phyloP scores from a whole-genome alignment of 441 rosid species.

The Corymbia calophylla region DNA sequence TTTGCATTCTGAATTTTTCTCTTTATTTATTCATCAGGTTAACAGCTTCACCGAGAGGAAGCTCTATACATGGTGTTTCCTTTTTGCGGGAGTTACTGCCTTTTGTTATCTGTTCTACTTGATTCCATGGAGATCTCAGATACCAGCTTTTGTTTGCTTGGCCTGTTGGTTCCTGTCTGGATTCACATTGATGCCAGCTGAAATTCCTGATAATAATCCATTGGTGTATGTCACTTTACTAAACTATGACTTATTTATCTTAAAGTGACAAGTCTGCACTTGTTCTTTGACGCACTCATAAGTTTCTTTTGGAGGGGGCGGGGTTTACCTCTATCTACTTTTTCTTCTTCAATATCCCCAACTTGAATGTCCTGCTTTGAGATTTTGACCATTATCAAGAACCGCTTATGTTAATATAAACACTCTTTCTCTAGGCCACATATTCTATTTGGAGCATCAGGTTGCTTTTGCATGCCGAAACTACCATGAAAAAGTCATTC shows the following conservation, averaged over 20 bases:
- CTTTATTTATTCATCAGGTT: constrained; percentile 52
- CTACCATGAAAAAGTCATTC: neutral
- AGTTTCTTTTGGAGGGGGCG: too few relatives aligned
- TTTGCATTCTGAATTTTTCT: constrained; percentile 9
- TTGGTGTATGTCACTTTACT: constrained; percentile 59
- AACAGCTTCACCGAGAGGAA: constrained; percentile 89
- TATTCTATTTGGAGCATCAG: neutral
- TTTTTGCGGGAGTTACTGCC: constrained; percentile 54
- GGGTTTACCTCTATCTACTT: too few relatives aligned
- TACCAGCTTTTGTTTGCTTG: constrained; percentile 68
- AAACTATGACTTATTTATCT: neutral
- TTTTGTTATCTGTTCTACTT: constrained; percentile 43
- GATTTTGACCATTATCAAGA: neutral
- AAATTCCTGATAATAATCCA: constrained; percentile 87
- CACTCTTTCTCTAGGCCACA: neutral
- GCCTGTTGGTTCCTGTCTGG: constrained; percentile 78
- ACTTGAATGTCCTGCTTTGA: neutral
- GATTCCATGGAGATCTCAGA: constrained; percentile 75
- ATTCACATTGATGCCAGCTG: constrained; percentile 95
- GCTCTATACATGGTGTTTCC: constrained; percentile 89
- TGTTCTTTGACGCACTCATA: neutral
- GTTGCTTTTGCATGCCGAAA: neutral
- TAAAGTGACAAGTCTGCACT: neutral
- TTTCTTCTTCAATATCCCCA: neutral
- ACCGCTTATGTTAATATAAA: neutral